These are phyloP conservation scores for Tympanopsis confertula DNA, from an alignment of 2,329 filamentous ascomycete genomes.

Conservation along the genomic window DNA sequence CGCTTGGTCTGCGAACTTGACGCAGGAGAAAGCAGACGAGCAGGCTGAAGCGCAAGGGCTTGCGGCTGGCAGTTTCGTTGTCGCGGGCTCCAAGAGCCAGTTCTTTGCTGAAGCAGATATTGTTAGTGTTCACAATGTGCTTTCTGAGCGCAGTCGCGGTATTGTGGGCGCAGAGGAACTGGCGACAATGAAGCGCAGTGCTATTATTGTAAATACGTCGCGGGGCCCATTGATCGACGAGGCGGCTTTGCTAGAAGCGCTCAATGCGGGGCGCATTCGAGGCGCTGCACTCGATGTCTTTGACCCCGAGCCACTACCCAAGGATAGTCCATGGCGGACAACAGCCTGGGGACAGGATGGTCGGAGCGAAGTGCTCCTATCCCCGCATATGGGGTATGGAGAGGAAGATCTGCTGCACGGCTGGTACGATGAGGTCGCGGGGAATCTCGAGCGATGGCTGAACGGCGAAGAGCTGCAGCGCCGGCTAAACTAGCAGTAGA, in stretches of 20 bases:
- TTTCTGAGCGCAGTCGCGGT: conserved; percentile 35
- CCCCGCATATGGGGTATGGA: conserved; percentile 49
- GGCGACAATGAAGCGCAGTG: conserved; percentile 32
- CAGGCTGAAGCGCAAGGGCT: conserved; percentile 32
- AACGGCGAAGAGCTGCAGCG: conserved; percentile 28
- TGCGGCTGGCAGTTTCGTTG: conserved; percentile 28
- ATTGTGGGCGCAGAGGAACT: conserved; percentile 35
- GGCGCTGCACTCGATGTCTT: conserved; percentile 47
- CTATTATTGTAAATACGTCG: conserved; percentile 42
- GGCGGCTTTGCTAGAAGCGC: conserved; percentile 29
- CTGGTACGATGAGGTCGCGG: conserved; percentile 44
- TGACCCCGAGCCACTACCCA: conserved; percentile 39
- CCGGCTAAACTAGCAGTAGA: conserved; percentile 14
- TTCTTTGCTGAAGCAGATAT: conserved; percentile 38
- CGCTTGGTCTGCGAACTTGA: conserved; percentile 43
- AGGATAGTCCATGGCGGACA: conserved; percentile 39
- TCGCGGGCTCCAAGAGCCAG: conserved; percentile 31
- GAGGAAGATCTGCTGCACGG: conserved; percentile 36
- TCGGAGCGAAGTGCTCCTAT: conserved; percentile 37
- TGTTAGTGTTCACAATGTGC: conserved; percentile 41
- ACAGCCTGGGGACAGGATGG: conserved; percentile 38
- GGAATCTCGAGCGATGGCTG: conserved; percentile 36
- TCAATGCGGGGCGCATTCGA: conserved; percentile 31
- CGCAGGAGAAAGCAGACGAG: conserved; percentile 39
- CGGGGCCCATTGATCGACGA: conserved; percentile 42